A percentile compares a stretch with the other conserved stretches of the same genome.
Evolutionary conservation across 495 filamentous ascomycete genomes (phyloP).

Genomic region (Neohortaea acidophila): DNA sequence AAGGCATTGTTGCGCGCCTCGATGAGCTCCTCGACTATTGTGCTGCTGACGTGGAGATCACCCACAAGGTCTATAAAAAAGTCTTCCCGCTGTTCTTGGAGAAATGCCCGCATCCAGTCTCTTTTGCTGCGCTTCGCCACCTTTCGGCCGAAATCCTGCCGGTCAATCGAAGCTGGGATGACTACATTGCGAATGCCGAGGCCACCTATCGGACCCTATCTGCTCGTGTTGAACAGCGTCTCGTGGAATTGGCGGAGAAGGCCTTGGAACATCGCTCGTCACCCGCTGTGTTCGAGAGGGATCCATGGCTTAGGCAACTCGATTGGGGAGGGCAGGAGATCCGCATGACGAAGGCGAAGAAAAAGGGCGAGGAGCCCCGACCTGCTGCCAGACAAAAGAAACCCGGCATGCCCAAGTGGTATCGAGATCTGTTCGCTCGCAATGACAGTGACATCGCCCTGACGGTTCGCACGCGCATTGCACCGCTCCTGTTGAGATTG

Average conservation of each 20-base stretch:
- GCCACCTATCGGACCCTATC: constrained; percentile 65
- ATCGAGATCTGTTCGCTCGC: constrained; percentile 71
- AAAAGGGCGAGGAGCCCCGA: constrained; percentile 61
- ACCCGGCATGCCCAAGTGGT: constrained; percentile 91
- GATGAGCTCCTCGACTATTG: constrained; percentile 88
- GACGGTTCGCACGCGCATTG: constrained; percentile 76
- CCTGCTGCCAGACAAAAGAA: constrained; percentile 76
- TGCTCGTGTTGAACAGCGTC: constrained; percentile 54
- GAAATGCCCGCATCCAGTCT: constrained; percentile 90
- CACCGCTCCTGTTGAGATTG: constrained; percentile 69
- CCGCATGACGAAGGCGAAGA: constrained; percentile 81
- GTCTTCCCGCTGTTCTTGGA: constrained; percentile 80
- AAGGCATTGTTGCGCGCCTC: constrained; percentile 50
- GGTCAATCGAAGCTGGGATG: constrained; percentile 72
- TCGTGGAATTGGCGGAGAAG: constrained; percentile 56
- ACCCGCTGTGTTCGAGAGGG: constrained; percentile 48
- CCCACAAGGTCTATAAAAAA: constrained; percentile 79
- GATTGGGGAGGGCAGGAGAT: constrained; percentile 91
- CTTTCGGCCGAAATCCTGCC: constrained; percentile 85
- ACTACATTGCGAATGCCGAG: constrained; percentile 69
- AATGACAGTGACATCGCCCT: constrained; percentile 49
- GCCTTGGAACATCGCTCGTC: constrained; percentile 59
- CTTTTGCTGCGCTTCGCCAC: constrained; percentile 85
- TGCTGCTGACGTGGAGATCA: constrained; percentile 83
- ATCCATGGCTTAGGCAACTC: constrained; percentile 84